Evolutionary conservation across 2,329 filamentous ascomycete species (phyloP), one percentile per base, ranked within the genome.

Genomic region (Cladosporium austrohemisphaericum): DNA sequence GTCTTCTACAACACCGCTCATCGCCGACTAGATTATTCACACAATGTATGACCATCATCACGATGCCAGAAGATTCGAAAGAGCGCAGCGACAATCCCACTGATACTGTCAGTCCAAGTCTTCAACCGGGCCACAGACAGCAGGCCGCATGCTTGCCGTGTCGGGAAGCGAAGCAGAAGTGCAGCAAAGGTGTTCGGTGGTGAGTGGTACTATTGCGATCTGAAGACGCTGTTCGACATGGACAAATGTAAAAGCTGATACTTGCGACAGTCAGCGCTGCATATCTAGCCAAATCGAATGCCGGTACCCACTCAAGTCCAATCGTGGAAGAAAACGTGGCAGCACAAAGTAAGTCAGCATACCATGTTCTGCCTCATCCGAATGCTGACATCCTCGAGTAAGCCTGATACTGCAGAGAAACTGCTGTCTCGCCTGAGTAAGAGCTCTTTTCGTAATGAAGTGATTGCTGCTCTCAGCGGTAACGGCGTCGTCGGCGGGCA

Each of bases 101-200:
- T n/a, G 33, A 23, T 29, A 13, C 16, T 4, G 19, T 25, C 33
- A 38, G 44, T 25, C 5, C 44, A 25, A 11, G 13, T 19, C 33
- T 33, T 19, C 19, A 29, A n/a, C 26, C 29, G 4, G 25, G 16
- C 3, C 19, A 26, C 5, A 29, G 18, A 26, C 44, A 47, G 18
- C 44, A 47, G 18, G 44, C 25, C 14, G 44, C 44, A 2, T 47
- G 44, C 23, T 29, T 47, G 22, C n/a, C 33, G 2, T 47, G 44
- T 29, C 44, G 44, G 20, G 33, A 47, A 18, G 26, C 44, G 1
- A 47, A 47, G 33, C 44, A 47, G 33, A 47, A 38, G 16, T 47
- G 44, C 23, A 29, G 32, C 18, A 47, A 47, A 37, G 44, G 44
- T 14, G 19, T 38, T 22, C 44, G 33, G 5, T 47, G 44, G 44